These are phyloP conservation scores for Warburgia ugandensis DNA, from an alignment of 164 flowering plant species.

Conservation along the genomic window DNA sequence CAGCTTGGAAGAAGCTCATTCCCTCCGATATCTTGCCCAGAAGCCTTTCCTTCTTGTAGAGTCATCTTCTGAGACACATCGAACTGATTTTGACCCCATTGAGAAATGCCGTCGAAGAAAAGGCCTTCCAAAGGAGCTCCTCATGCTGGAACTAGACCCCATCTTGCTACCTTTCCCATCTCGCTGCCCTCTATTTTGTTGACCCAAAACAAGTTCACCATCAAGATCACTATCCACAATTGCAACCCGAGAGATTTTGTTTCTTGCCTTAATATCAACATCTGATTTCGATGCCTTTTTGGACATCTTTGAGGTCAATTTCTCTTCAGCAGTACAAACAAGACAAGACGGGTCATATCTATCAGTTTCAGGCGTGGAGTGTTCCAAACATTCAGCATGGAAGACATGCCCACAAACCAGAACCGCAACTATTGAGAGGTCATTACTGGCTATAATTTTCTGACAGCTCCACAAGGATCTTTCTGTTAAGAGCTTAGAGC, in stretches of 20 bases:
- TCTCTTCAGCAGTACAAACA: slow-evolving; percentile 58
- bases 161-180: slow-evolving; percentile 42
- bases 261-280: slow-evolving; percentile 43
- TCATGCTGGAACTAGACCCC: slow-evolving; percentile 48
- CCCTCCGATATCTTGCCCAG: slow-evolving; percentile 61
- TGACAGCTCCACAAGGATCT: slow-evolving; percentile 52
- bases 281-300: slow-evolving; percentile 45
- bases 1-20: slow-evolving; percentile 16
- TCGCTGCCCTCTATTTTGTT: slow-evolving; percentile 17
- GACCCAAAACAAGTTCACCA: slow-evolving; percentile 22
- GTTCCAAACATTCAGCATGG: slow-evolving; percentile 88
- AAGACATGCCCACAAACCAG: slow-evolving; percentile 85
- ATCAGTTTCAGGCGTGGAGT: slow-evolving; percentile 49
- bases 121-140: slow-evolving; percentile 47
- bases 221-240: slow-evolving; percentile 48
- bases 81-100: slow-evolving; percentile 41
- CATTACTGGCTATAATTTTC: too few relatives aligned
- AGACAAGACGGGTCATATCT: slow-evolving; percentile 81
- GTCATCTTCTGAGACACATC: slow-evolving; percentile 36
- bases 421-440: slow-evolving; percentile 61
- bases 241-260: slow-evolving; percentile 44
- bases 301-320: slow-evolving; percentile 42
- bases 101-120: slow-evolving; percentile 78
- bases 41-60: slow-evolving; percentile 50
- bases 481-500: slow-evolving; percentile 62